Conservation (phyloP, 139 green algal species). For the Chlorella sp. region DNA sequence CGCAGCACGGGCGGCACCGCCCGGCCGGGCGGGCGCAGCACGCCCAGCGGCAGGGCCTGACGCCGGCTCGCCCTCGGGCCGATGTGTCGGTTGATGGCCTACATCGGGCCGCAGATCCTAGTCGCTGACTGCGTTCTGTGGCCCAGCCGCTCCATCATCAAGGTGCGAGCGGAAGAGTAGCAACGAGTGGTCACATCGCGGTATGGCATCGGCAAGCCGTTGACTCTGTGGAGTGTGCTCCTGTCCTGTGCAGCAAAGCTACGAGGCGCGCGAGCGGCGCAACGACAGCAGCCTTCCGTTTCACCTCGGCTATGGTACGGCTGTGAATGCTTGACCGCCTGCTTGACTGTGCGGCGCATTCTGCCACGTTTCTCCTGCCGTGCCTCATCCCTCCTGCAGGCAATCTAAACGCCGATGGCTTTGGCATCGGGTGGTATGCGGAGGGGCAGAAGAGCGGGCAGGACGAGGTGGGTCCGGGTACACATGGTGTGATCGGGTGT, state of each 20-base stretch:
- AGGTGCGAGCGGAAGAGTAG: no score
- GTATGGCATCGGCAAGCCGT: neutral
- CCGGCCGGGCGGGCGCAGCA: no score
- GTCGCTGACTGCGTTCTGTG: constrained; percentile 82
- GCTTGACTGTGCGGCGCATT: neutral
- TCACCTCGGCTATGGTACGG: constrained; percentile 59
- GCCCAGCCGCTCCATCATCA: constrained; percentile 91
- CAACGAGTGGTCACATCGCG: no score
- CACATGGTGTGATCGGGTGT: no score
- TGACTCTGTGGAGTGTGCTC: neutral
- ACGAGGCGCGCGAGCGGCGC: constrained; percentile 88
- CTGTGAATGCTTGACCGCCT: neutral
- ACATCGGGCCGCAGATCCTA: constrained; percentile 76
- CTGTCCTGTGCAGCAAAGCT: constrained; percentile 78
- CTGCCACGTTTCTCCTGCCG: constrained; percentile 25
- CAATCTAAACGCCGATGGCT: constrained; percentile 95
- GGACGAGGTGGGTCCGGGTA: no score
- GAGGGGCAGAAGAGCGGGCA: no score
- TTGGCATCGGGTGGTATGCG: constrained; percentile 96
- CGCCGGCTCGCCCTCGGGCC: no score
- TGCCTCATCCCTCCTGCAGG: constrained; percentile 15
- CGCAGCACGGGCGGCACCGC: no score
- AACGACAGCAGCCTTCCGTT: constrained; percentile 69
- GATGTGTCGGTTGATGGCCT: constrained; percentile 73
- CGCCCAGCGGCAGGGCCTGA: no score